Conservation (phyloP, 768 basidiomycete genomes). For the Podaxis sp. region DNA sequence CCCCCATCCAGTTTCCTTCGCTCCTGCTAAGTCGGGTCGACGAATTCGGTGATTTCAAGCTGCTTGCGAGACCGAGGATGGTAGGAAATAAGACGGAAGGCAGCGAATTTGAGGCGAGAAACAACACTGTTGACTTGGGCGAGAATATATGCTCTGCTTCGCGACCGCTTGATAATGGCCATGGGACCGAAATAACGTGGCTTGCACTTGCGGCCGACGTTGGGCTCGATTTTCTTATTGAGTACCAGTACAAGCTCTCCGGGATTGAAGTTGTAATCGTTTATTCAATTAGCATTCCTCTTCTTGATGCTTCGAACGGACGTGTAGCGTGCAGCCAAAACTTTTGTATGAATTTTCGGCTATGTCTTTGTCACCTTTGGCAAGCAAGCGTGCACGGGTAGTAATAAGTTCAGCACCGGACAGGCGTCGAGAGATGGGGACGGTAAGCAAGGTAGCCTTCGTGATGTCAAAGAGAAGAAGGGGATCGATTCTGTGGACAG, state of each 20-base stretch:
- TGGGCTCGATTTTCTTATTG: constrained; percentile 30
- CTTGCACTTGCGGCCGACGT: constrained; percentile 27
- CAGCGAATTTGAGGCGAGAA: constrained; percentile 20
- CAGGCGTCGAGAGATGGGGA: neutral
- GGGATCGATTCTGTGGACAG: constrained; percentile 25
- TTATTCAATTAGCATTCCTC: constrained; percentile 20
- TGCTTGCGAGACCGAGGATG: constrained; percentile 8
- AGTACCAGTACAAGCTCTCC: constrained; percentile 33
- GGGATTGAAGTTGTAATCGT: constrained; percentile 24
- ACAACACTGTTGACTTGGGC: constrained; percentile 26
- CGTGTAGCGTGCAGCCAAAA: constrained; percentile 9
- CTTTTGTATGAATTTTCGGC: constrained; percentile 3
- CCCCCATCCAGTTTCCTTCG: neutral
- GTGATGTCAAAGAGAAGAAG: constrained; percentile 24
- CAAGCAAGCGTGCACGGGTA: constrained; percentile 14
- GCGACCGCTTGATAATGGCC: constrained; percentile 25
- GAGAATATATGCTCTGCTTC: constrained; percentile 25
- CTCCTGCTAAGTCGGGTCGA: neutral
- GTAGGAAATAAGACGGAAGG: constrained; percentile 28
- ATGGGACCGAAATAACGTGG: constrained; percentile 33
- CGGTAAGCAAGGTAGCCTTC: constrained; percentile 20
- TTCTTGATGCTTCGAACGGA: constrained; percentile 25
- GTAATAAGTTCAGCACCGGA: constrained; percentile 16
- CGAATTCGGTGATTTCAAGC: constrained; percentile 4
- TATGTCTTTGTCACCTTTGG: constrained; percentile 18